Conservation (phyloP, 2,329 filamentous ascomycete species). For the Blastomyces silverae region DNA sequence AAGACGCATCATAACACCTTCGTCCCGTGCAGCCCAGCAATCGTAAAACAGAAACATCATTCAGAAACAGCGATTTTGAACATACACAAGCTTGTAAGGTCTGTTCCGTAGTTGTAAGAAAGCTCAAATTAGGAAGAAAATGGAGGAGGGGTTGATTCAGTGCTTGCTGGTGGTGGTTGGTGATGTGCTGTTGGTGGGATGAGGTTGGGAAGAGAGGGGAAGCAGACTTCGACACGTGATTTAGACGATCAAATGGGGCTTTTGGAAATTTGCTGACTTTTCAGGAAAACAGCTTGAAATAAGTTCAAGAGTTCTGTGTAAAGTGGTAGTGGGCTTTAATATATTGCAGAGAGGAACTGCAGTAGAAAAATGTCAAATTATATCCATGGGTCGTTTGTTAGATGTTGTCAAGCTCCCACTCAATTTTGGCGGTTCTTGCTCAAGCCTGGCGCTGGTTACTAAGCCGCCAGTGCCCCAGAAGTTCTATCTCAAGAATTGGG, state of each 20-base stretch:
- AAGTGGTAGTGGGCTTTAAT: not conserved
- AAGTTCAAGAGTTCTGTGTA: not conserved
- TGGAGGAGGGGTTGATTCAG: not conserved
- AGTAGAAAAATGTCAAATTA: not conserved
- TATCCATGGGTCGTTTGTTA: not conserved
- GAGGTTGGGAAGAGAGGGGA: not conserved
- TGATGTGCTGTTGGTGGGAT: not conserved
- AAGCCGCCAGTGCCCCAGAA: not conserved
- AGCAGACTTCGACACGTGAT: not conserved
- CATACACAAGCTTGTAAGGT: not conserved
- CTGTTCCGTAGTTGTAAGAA: not conserved
- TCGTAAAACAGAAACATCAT: not conserved
- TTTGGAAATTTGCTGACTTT: not conserved
- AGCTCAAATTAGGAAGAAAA: not conserved
- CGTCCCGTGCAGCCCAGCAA: too few relatives aligned
- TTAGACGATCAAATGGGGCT: not conserved
- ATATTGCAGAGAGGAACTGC: not conserved
- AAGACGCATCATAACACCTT: not conserved
- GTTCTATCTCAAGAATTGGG: not conserved
- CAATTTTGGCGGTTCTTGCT: not conserved
- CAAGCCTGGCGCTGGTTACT: not conserved
- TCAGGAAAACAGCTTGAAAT: not conserved
- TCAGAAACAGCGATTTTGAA: not conserved
- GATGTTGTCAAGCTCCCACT: not conserved
- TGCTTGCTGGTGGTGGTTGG: not conserved